Evolutionary conservation across 208 protist species (phyloP).

Genomic region (Leishmania mexicana): DNA sequence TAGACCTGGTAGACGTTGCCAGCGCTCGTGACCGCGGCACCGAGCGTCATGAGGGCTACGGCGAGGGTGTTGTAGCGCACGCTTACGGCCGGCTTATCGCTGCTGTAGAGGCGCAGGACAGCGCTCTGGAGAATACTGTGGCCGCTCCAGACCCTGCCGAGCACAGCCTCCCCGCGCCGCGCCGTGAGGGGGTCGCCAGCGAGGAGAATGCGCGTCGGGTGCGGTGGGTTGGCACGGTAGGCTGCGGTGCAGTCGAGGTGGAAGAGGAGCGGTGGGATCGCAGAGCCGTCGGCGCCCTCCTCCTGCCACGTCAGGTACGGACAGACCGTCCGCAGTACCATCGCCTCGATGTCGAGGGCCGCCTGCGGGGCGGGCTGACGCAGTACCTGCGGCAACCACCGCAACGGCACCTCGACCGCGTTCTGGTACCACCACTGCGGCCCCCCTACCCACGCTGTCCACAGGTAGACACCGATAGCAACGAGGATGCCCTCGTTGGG

Average conservation of each 20-base stretch:
- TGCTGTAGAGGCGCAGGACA: constrained; percentile 62
- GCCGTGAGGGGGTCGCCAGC: constrained; percentile 13
- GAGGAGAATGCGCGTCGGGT: constrained; percentile 30
- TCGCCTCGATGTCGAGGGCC: background rate
- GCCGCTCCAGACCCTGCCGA: constrained; percentile 39
- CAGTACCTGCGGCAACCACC: constrained; percentile 50
- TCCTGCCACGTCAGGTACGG: constrained; percentile 27
- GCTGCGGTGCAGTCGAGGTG: constrained; percentile 53
- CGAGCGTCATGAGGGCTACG: constrained; percentile 43
- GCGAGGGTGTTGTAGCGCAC: constrained; percentile 77
- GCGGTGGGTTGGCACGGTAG: constrained; percentile 43
- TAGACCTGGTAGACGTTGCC: constrained; percentile 77
- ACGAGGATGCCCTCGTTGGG: constrained; percentile 90
- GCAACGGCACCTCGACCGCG: constrained; percentile 45
- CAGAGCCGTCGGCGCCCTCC: constrained; percentile 9
- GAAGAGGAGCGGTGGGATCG: constrained; percentile 41
- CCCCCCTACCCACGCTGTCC: constrained; percentile 63
- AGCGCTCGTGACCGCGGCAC: constrained; percentile 42
- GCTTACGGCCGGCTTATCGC: constrained; percentile 32
- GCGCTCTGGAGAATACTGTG: constrained; percentile 53
- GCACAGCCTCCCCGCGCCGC: constrained; percentile 14
- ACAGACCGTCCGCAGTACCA: constrained; percentile 35
- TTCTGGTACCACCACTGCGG: constrained; percentile 76
- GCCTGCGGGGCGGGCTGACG: constrained; percentile 51
- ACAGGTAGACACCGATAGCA: constrained; percentile 58